phyloP scores from a whole-genome alignment of 257 asterid genomes.

The Lycium barbarum region DNA sequence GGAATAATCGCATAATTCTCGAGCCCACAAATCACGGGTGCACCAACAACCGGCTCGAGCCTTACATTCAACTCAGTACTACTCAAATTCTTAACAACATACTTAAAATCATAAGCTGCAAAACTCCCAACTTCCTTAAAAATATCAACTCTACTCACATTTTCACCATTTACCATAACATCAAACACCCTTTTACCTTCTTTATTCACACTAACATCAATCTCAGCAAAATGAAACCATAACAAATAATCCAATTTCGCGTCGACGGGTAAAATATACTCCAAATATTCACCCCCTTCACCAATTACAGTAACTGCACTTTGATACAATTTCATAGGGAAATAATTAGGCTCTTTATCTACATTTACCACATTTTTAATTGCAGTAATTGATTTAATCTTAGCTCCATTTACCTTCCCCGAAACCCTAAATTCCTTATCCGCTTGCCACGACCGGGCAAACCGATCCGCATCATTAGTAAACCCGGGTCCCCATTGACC shows the following conservation, averaged over 20 bases:
- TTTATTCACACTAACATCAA: slow-evolving; percentile 74
- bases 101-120: slow-evolving; percentile 77
- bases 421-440: slow-evolving; percentile 46
- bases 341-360: slow-evolving; percentile 69
- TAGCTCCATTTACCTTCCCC: slow-evolving; percentile 46
- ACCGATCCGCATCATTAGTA: slow-evolving; percentile 76
- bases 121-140: slow-evolving; percentile 79
- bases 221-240: slow-evolving; percentile 93
- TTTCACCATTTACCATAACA: slow-evolving; percentile 72
- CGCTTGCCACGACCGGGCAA: slow-evolving; percentile 87
- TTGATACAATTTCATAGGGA: slow-evolving; percentile 78
- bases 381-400: slow-evolving; percentile 69
- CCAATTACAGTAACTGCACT: slow-evolving; percentile 65
- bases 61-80: slow-evolving; percentile 62
- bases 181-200: slow-evolving; percentile 92
- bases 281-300: slow-evolving; percentile 63
- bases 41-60: slow-evolving; percentile 71
- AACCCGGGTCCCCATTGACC: slow-evolving; percentile 95
- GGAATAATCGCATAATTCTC: slow-evolving; percentile 97
- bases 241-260: slow-evolving; percentile 89
- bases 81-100: slow-evolving; percentile 83
- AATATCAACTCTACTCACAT: slow-evolving; percentile 77
- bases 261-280: slow-evolving; percentile 70
- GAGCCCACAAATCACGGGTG: slow-evolving; percentile 84
- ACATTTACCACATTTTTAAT: slow-evolving; percentile 49